A percentile compares a stretch with the other conserved stretches of the same genome.
These are phyloP conservation scores for Chlorella sp. DNA, from an alignment of 139 green algal species.

Conservation along the genomic window DNA sequence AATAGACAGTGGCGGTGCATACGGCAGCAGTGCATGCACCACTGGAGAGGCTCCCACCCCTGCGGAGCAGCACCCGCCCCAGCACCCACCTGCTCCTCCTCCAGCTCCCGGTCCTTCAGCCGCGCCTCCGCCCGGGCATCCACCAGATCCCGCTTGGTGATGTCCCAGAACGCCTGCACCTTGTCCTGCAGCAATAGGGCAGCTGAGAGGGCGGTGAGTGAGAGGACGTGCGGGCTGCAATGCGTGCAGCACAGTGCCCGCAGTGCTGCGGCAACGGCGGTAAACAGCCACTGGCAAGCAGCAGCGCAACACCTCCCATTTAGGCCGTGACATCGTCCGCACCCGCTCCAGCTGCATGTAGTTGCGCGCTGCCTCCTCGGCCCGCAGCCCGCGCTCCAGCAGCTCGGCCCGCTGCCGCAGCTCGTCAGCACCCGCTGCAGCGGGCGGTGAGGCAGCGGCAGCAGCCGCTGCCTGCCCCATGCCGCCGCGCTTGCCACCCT, in stretches of 20 bases:
- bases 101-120: slow-evolving; percentile 90
- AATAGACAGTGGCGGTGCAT: no score
- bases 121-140: slow-evolving; percentile 82
- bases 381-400: slow-evolving; percentile 89
- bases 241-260: no score
- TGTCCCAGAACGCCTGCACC: slow-evolving; percentile 94
- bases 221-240: no score
- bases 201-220: no score
- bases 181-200: slow-evolving; percentile 79
- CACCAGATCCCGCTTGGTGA: slow-evolving; percentile 91
- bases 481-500: not conserved
- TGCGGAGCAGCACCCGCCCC: no score
- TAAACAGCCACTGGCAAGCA: no score
- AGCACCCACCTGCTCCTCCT: slow-evolving; percentile 70
- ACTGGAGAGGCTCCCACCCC: no score
- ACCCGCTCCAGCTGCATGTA: slow-evolving; percentile 95
- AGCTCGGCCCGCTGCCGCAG: slow-evolving; percentile 78
- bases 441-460: not conserved
- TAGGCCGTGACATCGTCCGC: not conserved
- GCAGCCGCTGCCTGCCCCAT: not conserved
- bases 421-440: slow-evolving; percentile 75
- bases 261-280: no score
- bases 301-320: no score
- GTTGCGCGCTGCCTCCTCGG: slow-evolving; percentile 91
- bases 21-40: no score